Evolutionary conservation across 257 asterid species (phyloP).

Genomic region (Primulina huaijiensis): DNA sequence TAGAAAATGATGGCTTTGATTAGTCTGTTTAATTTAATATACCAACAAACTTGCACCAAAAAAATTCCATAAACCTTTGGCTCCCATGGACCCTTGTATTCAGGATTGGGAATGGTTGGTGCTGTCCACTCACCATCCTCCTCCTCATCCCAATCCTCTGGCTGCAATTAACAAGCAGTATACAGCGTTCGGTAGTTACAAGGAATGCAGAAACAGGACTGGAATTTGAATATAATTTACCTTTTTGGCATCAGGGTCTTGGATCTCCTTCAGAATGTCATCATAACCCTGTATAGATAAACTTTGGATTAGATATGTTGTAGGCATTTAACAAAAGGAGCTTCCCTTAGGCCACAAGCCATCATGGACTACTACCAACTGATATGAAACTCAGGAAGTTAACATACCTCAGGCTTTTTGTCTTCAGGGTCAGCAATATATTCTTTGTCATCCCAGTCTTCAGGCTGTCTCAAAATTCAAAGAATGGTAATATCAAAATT

Average conservation of each 20-base stretch:
- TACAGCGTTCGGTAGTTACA: neutral
- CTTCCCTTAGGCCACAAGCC: neutral
- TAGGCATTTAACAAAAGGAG: neutral
- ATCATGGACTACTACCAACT: neutral
- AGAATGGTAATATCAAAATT: slow-evolving; percentile 1
- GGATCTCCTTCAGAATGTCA: slow-evolving; percentile 84
- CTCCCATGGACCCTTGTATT: slow-evolving; percentile 89
- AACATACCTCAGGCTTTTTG: slow-evolving; percentile 83
- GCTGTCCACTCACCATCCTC: slow-evolving; percentile 99
- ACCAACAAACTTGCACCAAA: neutral
- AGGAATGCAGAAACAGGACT: neutral
- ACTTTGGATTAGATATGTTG: neutral
- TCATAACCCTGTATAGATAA: slow-evolving; percentile 68
- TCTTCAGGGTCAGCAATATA: slow-evolving; percentile 90
- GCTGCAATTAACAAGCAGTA: slow-evolving; percentile 42
- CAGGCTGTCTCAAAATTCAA: slow-evolving; percentile 59
- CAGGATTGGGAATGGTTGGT: slow-evolving; percentile 91
- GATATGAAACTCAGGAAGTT: neutral
- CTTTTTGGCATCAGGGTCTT: slow-evolving; percentile 93
- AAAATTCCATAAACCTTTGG: slow-evolving; percentile 50
- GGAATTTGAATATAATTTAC: slow-evolving; percentile 31
- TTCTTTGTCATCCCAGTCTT: slow-evolving; percentile 97
- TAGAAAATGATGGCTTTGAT: neutral
- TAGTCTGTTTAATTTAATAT: slow-evolving; percentile 11
- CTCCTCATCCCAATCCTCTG: slow-evolving; percentile 97